These are phyloP conservation scores for Calocera viscosa DNA, from an alignment of 768 basidiomycete species.

Conservation along the genomic window DNA sequence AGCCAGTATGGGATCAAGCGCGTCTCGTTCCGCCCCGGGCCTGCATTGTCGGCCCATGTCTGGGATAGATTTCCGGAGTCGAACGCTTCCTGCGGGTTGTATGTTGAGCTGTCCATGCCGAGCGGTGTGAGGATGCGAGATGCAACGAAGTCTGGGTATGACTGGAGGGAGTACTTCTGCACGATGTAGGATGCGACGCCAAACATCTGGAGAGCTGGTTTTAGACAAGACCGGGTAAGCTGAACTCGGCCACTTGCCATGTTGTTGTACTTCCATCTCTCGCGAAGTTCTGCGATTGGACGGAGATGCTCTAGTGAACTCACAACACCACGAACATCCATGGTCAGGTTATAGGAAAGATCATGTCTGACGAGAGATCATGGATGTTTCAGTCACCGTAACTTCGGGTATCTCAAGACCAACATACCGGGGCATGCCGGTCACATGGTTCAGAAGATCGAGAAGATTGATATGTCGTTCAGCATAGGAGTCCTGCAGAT, in stretches of 20 bases:
- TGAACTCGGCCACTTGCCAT: constrained; percentile 19
- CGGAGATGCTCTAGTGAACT: constrained; percentile 23
- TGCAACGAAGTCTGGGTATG: constrained; percentile 32
- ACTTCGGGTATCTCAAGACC: background rate
- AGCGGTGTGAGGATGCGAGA: constrained; percentile 34
- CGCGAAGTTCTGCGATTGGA: constrained; percentile 29
- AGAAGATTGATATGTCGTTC: constrained; percentile 28
- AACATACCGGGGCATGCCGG: constrained; percentile 31
- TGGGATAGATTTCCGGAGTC: constrained; percentile 27
- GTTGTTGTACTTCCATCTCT: constrained; percentile 33
- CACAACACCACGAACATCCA: constrained; percentile 22
- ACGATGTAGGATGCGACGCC: constrained; percentile 28
- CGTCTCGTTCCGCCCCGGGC: constrained; percentile 16
- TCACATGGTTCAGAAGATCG: constrained; percentile 33
- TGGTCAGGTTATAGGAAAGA: constrained; percentile 22
- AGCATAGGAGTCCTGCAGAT: constrained; percentile 33
- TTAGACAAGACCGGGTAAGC: background rate
- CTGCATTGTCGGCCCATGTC: constrained; percentile 22
- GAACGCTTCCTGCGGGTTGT: constrained; percentile 27
- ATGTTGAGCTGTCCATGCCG: constrained; percentile 34
- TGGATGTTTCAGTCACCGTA: background rate
- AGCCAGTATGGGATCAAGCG: constrained; percentile 28
- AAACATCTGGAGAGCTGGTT: constrained; percentile 28
- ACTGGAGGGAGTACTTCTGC: constrained; percentile 24
- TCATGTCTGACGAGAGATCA: constrained; percentile 32